Conservation (phyloP, 805 yeast species). For the Schwanniomyces yamadae region DNA sequence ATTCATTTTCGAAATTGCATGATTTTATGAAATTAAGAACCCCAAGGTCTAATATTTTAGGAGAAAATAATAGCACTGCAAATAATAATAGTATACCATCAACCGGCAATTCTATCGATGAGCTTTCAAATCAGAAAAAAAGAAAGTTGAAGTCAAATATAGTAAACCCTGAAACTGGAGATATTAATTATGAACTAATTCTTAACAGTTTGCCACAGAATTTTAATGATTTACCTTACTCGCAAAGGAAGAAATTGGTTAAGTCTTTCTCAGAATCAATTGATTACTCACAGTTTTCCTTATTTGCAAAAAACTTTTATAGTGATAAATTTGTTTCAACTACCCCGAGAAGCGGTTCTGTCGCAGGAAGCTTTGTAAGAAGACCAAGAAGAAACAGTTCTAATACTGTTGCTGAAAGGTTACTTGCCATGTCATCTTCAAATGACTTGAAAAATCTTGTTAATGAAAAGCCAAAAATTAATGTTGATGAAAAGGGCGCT, state of each 20-base stretch:
- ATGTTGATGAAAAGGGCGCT: constrained; percentile 68
- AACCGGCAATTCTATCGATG: constrained; percentile 10
- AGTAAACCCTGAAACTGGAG: constrained; percentile 22
- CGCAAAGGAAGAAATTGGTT: constrained; percentile 53
- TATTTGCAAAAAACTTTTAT: constrained; percentile 37
- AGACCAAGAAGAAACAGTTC: constrained; percentile 30
- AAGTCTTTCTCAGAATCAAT: constrained; percentile 36
- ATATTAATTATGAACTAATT: constrained; percentile 38
- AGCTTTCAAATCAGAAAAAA: constrained; percentile 14
- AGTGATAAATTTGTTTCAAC: constrained; percentile 21
- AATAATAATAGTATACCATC: constrained; percentile 6
- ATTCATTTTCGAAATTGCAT: constrained; percentile 19
- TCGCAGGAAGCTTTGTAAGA: constrained; percentile 29
- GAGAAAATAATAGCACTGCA: constrained; percentile 1
- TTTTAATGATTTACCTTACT: constrained; percentile 57
- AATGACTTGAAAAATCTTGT: constrained; percentile 31
- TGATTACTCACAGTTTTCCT: constrained; percentile 44
- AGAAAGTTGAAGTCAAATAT: constrained; percentile 25
- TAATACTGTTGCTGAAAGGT: constrained; percentile 41
- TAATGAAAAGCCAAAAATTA: constrained; percentile 25
- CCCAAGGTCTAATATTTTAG: constrained; percentile 8
- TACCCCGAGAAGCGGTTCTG: constrained; percentile 21
- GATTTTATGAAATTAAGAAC: constrained; percentile 22
- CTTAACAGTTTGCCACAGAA: constrained; percentile 50
- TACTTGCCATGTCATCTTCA: constrained; percentile 37